Base-by-base conservation (phyloP, 1,139 yeast species). In the Kazachstania sp. region DNA sequence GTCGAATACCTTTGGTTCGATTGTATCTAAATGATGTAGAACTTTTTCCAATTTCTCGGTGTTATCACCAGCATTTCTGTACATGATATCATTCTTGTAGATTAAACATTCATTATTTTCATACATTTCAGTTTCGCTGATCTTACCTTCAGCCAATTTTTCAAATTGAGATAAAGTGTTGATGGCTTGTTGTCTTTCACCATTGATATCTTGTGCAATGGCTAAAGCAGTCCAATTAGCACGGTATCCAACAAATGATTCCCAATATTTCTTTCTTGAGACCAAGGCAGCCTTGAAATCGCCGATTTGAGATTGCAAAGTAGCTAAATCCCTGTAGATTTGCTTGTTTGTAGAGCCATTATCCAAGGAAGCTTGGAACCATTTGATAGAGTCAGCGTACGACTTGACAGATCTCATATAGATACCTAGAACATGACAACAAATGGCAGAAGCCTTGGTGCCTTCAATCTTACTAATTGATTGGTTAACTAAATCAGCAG, bases 191-290 rank as follows among this genome's bases (percentile, higher is more conserved):
- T 70, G 70, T 59, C 73, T 76, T 60, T 90, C 87, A 28, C 77
- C 75, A 60, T 77, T 78, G 61, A 90, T 72, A 64, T 86, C 87
- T 60, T 85, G 87, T 0, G 97, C 95, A 37, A 86, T 74, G 0
- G 96, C 97, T 47, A 86, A 72, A 0, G 85, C 83, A 2, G 95
- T 85, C 97, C 97, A 94, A 60, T 87, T 84, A 55, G 94, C 92
- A 54, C 97, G 77, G 62, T 79, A 83, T 0, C 95, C 95, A 12
- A 95, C 83, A 57, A 79, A 85, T 39, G 77, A 76, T 57, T 84
- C 86, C 65, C 94, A 73, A 60, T 81, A 80, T 42, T 74, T 74
- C 52, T 78, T 79, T 59, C 97, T 77, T 2, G 92, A 75, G 16
- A 69, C 75, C 7, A 76, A 73, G 54, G 86, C 74, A 35, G 75